Base-by-base conservation (phyloP, 176 grass and related monocot genomes). In the Cenchrus purpureus region DNA sequence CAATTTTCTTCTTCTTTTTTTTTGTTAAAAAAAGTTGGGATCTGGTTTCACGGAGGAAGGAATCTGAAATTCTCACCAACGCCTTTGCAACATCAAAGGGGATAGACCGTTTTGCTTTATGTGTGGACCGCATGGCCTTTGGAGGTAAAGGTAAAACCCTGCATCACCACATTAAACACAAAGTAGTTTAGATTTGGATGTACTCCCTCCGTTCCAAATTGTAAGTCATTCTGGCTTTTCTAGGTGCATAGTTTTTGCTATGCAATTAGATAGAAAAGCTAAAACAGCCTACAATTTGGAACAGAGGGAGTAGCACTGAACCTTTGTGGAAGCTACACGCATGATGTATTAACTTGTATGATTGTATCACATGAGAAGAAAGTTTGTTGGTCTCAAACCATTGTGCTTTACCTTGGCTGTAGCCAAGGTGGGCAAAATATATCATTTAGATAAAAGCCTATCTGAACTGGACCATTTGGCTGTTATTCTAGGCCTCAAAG, bases 71-170 rank as follows among this genome's bases (percentile, higher is more conserved):
- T 68, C 90, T 92, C 74, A 94, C 92, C 92, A 89, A 52, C 89
- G 76, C 77, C 66, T 82, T 86, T 60, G 80, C 81, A 70, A 77
- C 76, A 89, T 89, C 84, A 82, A 84, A 91, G 29, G 92, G 68
- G 29, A 89, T 85, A 67, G 81, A 87, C 22, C 77, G 76, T 45
- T 79, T 94, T 48, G 67, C 13, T 78, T 80, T 84, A 65, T 82
- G 64, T 10, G 13, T 50, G 52, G 64, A 73, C 55, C 73, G 56
- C 79, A 49, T 62, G 71, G 84, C 84, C 80, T 89, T 91, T 74
- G 87, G 89, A 52, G 89, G 92, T 53, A 88, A 91, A 82, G 80
- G 65, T 74, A 87, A 91, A 88, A 60, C 54, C 87, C 92, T 94
- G 81, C 56, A 78, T 79, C 49, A 46, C 62, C 32, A 75, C 31